Conservation (phyloP, 2,329 filamentous ascomycete genomes). For the Dactylellina parvicollis region DNA sequence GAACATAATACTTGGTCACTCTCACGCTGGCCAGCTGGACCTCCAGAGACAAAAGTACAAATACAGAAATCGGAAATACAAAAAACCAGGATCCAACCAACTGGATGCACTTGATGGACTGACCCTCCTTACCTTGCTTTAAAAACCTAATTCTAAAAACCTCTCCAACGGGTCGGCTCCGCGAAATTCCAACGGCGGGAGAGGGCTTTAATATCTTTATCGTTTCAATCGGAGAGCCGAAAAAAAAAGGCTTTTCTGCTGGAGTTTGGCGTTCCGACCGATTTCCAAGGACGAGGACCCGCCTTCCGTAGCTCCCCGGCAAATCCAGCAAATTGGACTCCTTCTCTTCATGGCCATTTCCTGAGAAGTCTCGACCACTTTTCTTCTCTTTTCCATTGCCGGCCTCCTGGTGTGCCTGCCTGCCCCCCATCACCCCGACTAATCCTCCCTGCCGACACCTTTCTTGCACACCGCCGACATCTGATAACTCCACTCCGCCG, state of each 20-base stretch:
- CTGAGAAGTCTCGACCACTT: constrained; percentile 14
- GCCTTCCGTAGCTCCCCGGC: constrained; percentile 53
- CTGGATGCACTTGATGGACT: constrained; percentile 10
- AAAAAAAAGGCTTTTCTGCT: neutral
- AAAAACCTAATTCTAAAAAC: too few species aligned
- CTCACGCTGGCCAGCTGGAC: too few species aligned
- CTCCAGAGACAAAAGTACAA: too few species aligned
- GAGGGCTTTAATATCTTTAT: neutral
- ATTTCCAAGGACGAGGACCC: constrained; percentile 31
- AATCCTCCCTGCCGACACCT: constrained; percentile 19
- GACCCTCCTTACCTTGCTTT: too few species aligned
- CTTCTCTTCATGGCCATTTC: constrained; percentile 49
- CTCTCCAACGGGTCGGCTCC: too few species aligned
- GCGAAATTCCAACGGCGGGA: neutral
- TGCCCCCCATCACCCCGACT: neutral
- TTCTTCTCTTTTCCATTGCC: neutral
- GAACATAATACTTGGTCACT: too few species aligned
- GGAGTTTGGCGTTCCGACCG: constrained; percentile 17
- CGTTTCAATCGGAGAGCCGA: neutral
- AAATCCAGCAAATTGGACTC: constrained; percentile 35
- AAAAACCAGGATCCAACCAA: constrained; percentile 16
- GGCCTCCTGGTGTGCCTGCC: constrained; percentile 14
- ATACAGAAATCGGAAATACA: neutral
- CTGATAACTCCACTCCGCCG: constrained; percentile 28
- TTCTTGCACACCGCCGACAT: constrained; percentile 27